Base-by-base conservation (phyloP, 2,329 filamentous ascomycete genomes). In the Aspergillus sp. region DNA sequence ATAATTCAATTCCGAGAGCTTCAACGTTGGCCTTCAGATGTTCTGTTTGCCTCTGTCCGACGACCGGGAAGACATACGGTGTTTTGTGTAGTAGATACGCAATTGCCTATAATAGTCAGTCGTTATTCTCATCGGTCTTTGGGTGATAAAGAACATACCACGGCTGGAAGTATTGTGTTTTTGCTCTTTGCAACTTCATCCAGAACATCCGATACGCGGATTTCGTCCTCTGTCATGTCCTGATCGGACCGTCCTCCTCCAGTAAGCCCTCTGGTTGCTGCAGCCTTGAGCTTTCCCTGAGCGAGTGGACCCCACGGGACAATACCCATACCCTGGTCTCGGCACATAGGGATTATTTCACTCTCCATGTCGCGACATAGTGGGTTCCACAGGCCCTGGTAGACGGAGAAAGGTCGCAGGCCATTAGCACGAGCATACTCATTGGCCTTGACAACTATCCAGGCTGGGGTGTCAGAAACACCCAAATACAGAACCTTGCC, bases 61-160 rank as follows among this genome's bases (percentile, higher is more conserved):
- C 78, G 44, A 92, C 85, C 1, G 90, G 89, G 68, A 90, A 90
- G 9, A 91, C 86, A 65, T 90, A 85, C 0, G 87, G 84, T 0
- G 86, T 78, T 75, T 91, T 91, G 63, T 85, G 82, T 80, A 89
- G 82, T 12, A 91, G 85, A 67, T 92, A 92, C 2, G 89, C 89
- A 23, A 92, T 74, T 7, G 89, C 89, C 76, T 12, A 79, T 77
- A 0, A 83, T 85, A 6, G 46, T 49, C 19, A 39, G 46, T 89
- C 79, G 62, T 85, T 79, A 12, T 47, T 8, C 21, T n/a, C 17
- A 14, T n/a, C 5, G 41, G 8, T 31, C 21, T n/a, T 31, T 24
- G 8, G 14, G n/a, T 7, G 6, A 39, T 7, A 23, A 15, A 9
- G 21, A 14, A 45, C 50, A n/a, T 46, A 45, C 51, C 40, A 53